phyloP scores from a whole-genome alignment of 257 asterid species.

The Parsonsia alboflavescens region DNA sequence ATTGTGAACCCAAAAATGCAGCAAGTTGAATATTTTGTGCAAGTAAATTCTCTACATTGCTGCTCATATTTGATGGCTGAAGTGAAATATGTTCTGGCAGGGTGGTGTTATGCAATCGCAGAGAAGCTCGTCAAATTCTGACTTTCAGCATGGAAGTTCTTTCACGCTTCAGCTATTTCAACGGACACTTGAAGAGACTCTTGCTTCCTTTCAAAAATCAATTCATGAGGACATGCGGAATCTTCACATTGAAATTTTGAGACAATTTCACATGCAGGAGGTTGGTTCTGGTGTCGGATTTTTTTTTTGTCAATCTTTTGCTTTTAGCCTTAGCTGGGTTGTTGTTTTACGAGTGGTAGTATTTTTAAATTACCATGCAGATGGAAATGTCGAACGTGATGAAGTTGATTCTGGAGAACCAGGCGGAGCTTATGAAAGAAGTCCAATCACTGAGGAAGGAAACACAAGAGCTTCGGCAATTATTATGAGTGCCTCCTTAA shows the following conservation, averaged over 20 bases:
- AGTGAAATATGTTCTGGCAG: slow-evolving; percentile 35
- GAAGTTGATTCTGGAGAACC: slow-evolving; percentile 63
- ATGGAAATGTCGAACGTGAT: slow-evolving; percentile 62
- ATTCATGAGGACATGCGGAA: slow-evolving; percentile 92
- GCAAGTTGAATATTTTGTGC: background rate
- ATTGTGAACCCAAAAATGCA: background rate
- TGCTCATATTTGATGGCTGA: slow-evolving; percentile 2
- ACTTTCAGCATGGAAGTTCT: slow-evolving; percentile 66
- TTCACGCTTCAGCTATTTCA: slow-evolving; percentile 92
- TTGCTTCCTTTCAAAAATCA: slow-evolving; percentile 72
- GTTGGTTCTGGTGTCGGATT: slow-evolving; percentile 32
- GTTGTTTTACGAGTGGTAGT: slow-evolving; percentile 11
- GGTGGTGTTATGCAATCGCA: slow-evolving; percentile 51
- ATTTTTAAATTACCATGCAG: slow-evolving; percentile 34
- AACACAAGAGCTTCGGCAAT: slow-evolving; percentile 68
- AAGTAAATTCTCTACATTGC: slow-evolving; percentile 1
- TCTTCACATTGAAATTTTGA: slow-evolving; percentile 76
- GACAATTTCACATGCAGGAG: slow-evolving; percentile 95
- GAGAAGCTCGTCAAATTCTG: slow-evolving; percentile 37
- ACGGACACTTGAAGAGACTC: slow-evolving; percentile 85
- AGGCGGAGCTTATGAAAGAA: slow-evolving; percentile 75
- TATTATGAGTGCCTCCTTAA: slow-evolving; percentile 36
- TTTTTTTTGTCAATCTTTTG: background rate
- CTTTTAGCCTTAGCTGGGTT: background rate
- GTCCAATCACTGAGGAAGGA: slow-evolving; percentile 65